Base-by-base conservation (phyloP, 2,329 filamentous ascomycete species). In the Fusarium buxicola region DNA sequence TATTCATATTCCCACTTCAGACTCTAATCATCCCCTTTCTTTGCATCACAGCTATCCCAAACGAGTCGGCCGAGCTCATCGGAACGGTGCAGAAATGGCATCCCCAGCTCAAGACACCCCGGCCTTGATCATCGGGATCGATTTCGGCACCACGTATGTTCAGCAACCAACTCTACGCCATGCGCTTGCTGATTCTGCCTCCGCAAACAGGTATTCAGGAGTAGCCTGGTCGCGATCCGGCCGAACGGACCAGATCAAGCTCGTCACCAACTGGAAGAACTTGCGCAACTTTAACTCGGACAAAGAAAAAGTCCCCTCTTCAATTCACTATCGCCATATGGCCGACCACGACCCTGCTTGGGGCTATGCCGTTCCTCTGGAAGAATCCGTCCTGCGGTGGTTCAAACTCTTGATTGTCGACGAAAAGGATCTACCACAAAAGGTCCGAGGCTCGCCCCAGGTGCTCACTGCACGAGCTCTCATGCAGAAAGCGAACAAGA, bases 321-420 rank as follows among this genome's bases (percentile, higher is more conserved):
- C 63, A 0, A 67, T 80, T 1, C 56, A 60, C 0, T 76, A 73
- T 10, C 32, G 28, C 4, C 25, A 41, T 3, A 9, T 25, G 1
- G n/a, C 25, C 0, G 5, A 48, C 1, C 12, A 52, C 0, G 8
- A 58, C 3, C 31, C 38, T 0, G 38, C 27, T 1, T 80, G 78
- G 75, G 77, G 78, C 0, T 77, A 75, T 15, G 63, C 56, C 1
- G 69, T 77, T 1, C 67, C 73, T 0, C 5, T 45, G 0, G 55
- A 72, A 4, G 49, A 59, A 0, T 55, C 72, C 1, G 47, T 74
- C 0, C 8, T 79, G 1, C 60, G 69, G 2, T 82, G 78, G 79
- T 80, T 81, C 68, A 81, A 82, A 49, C 70, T 82, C 0, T 61
- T 80, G 2, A 67, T 82, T 0, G 31, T 81, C 1, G 73, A 80